Evolutionary conservation across 352 stramenopile species (phyloP).

Genomic region (Pythium brassicae): DNA sequence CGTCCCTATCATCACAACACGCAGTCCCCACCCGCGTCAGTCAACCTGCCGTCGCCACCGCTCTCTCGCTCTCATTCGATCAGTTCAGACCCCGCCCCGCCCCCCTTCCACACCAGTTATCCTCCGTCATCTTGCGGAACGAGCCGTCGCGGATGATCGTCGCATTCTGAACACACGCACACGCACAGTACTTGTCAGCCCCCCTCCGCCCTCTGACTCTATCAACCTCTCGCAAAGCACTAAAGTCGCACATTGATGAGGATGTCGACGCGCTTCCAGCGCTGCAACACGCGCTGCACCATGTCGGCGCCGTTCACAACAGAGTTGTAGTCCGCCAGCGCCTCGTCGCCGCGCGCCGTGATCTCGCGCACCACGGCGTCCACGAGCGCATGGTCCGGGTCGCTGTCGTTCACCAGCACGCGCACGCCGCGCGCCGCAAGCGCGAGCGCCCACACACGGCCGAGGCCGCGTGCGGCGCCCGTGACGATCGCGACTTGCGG

Average conservation of each 20-base stretch:
- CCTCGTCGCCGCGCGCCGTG: conserved; percentile 28
- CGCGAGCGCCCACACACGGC: conserved; percentile 43
- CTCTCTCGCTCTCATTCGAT: too few species aligned
- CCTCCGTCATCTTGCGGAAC: conserved; percentile 68
- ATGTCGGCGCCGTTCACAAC: conserved; percentile 44
- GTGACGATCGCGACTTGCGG: conserved; percentile 65
- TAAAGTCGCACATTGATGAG: conserved; percentile 60
- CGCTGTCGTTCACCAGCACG: conserved; percentile 70
- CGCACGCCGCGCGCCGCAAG: conserved; percentile 41
- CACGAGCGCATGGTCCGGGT: conserved; percentile 39
- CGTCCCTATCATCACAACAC: conserved; percentile 19
- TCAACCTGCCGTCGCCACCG: too few species aligned
- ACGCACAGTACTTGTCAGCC: not conserved
- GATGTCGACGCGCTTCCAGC: conserved; percentile 58
- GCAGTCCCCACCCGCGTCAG: conserved; percentile 1
- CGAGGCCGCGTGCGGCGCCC: conserved; percentile 43
- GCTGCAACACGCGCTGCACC: conserved; percentile 37
- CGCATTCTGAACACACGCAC: conserved; percentile 36
- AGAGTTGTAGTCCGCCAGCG: conserved; percentile 44
- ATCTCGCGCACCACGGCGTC: conserved; percentile 40
- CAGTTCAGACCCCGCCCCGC: not conserved
- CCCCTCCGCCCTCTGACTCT: not conserved
- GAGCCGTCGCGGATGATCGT: conserved; percentile 69
- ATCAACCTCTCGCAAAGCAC: too few species aligned
- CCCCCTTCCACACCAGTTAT: conserved; percentile 34